Base-by-base conservation (phyloP, 371 early-diverging fungal species). In the Lichtheimia hyalospora region DNA sequence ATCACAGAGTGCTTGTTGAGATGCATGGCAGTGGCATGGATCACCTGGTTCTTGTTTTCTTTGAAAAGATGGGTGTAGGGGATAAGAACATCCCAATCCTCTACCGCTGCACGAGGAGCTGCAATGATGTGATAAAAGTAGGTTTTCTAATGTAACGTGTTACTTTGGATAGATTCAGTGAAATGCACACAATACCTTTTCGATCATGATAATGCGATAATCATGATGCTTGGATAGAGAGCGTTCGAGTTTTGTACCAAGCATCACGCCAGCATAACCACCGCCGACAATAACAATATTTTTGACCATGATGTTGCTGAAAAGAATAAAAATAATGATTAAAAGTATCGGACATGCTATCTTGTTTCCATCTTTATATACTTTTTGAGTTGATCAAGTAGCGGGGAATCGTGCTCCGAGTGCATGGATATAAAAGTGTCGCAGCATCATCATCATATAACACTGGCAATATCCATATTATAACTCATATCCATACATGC, bases 271-370 rank as follows among this genome's bases (percentile, higher is more conserved):
- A 21, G 75, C 75, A 60, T 68, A 75, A 3, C 75, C 73, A 51
- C 73, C 75, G 27, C 75, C 75, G 23, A 74, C 54, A 54, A 74
- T 63, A 13, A 74, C 71, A 57, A 74, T 74, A 24, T 64, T 64
- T 27, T 62, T 21, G 21, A 46, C 46, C 46, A 21, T 46, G 6
- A 2, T 46, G n/a, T 46, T 46, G 10, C 10, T 27, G 27, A 8
- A 8, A 34, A 8, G 0, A 34, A 8, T 2, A 34, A 10, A 8
- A 34, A 8, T 5, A 10, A 4, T 34, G 34, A 10, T 5, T 28
- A 28, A 6, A 34, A 34, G 34, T 25, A 10, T 27, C 1, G n/a
- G n/a, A 4, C 27, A 34, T 1, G 10, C 10, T 34, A 34, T 27
- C 34, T 34, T 34, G 34, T 8, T 34, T 2, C 10, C 10, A 10